phyloP scores from a whole-genome alignment of 2,329 filamentous ascomycete genomes.

The Penicillium olsonii region DNA sequence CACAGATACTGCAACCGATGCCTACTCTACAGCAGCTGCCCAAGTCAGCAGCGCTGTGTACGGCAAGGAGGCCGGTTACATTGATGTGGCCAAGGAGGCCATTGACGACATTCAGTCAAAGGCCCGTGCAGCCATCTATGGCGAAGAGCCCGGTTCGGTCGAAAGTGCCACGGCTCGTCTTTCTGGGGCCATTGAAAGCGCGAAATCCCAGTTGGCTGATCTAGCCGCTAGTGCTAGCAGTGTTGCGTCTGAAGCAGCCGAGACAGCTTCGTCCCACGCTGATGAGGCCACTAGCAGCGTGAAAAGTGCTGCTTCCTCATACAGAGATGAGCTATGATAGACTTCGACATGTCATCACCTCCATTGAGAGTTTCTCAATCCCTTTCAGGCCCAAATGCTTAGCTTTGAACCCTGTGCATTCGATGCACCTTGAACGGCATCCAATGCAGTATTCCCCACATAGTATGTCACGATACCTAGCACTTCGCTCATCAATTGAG shows the following conservation, averaged over 20 bases:
- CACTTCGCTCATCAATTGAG: conserved; percentile 21
- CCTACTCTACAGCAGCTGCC: conserved; percentile 53
- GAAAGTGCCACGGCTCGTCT: conserved; percentile 36
- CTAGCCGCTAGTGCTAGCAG: conserved; percentile 35
- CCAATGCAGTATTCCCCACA: conserved; percentile 36
- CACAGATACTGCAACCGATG: conserved; percentile 55
- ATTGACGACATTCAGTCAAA: conserved; percentile 57
- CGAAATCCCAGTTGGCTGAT: conserved; percentile 34
- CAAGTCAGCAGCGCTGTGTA: conserved; percentile 58
- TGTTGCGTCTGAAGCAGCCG: conserved; percentile 36
- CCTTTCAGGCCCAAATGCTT: conserved; percentile 4
- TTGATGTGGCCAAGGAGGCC: conserved; percentile 55
- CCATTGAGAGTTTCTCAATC: conserved; percentile 8
- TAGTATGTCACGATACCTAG: conserved; percentile 33
- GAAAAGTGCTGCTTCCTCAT: conserved; percentile 46
- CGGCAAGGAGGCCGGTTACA: conserved; percentile 54
- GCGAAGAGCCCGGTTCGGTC: conserved; percentile 43
- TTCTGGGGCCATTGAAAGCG: conserved; percentile 37
- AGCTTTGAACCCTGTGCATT: conserved; percentile 8
- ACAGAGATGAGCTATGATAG: conserved; percentile 28
- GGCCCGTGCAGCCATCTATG: conserved; percentile 60
- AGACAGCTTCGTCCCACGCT: conserved; percentile 44
- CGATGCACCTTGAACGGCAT: conserved; percentile 18
- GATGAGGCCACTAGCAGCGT: conserved; percentile 49
- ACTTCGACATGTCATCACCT: conserved; percentile 1